These are phyloP conservation scores for Waltergamsia citrina DNA, from an alignment of 2,329 filamentous ascomycete genomes.

Conservation along the genomic window DNA sequence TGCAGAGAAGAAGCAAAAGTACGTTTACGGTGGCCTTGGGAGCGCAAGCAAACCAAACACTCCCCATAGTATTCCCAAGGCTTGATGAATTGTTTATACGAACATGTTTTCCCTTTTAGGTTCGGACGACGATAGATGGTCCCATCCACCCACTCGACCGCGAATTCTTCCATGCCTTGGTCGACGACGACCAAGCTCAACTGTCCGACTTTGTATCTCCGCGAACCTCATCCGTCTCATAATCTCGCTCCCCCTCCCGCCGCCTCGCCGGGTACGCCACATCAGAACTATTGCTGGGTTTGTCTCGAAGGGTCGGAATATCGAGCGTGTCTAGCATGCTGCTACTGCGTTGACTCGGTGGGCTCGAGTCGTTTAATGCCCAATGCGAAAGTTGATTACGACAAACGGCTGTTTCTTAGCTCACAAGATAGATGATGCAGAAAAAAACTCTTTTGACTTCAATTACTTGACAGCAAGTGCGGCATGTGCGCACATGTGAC, in stretches of 20 bases:
- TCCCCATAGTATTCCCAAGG: conserved; percentile 29
- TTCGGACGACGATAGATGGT: conserved; percentile 78
- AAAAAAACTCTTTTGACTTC: conserved; percentile 14
- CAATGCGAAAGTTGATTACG: conserved; percentile 27
- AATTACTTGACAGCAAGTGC: no score
- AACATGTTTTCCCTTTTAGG: conserved; percentile 65
- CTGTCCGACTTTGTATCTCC: conserved; percentile 4
- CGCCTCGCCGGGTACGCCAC: conserved; percentile 1
- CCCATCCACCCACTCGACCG: background rate
- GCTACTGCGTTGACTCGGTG: conserved; percentile 17
- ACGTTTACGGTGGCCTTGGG: conserved; percentile 55
- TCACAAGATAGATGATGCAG: conserved; percentile 26
- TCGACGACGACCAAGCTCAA: background rate
- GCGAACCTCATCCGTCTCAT: conserved; percentile 2
- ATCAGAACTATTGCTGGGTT: conserved; percentile 2
- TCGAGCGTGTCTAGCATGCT: conserved; percentile 11
- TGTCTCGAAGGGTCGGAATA: conserved; percentile 3
- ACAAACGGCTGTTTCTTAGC: conserved; percentile 32
- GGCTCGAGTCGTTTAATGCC: conserved; percentile 24
- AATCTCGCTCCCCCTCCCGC: conserved; percentile 1
- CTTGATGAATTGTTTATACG: conserved; percentile 35
- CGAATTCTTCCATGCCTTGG: no score
- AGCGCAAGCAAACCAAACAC: background rate
- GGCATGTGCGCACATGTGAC: no score
- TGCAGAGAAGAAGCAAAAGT: conserved; percentile 99